phyloP scores from a whole-genome alignment of 768 basidiomycete species.

The Lanmaoa rubissima region DNA sequence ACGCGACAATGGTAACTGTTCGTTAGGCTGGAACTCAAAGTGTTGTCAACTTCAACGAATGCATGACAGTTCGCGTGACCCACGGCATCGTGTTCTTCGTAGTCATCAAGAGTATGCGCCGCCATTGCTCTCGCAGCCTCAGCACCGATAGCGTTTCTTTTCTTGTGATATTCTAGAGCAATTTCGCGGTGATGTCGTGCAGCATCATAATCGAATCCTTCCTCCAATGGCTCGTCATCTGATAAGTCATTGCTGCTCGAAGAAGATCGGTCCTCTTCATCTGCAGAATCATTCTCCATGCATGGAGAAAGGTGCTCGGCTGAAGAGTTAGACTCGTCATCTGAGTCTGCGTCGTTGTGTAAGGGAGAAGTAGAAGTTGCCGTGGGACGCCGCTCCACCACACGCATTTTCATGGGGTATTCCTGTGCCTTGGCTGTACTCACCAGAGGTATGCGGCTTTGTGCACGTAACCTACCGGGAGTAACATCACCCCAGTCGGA shows the following conservation, averaged over 20 bases:
- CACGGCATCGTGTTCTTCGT: constrained; percentile 47
- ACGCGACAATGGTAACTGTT: constrained; percentile 56
- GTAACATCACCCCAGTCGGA: constrained; percentile 56
- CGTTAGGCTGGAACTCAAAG: constrained; percentile 31
- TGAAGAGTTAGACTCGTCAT: constrained; percentile 59
- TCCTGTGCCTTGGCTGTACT: constrained; percentile 31
- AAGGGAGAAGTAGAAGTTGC: constrained; percentile 16
- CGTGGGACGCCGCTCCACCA: constrained; percentile 61
- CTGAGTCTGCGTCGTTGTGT: constrained; percentile 48
- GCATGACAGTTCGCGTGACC: constrained; percentile 14
- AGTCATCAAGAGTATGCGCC: constrained; percentile 42
- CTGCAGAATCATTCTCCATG: constrained; percentile 26
- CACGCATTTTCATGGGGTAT: constrained; percentile 62
- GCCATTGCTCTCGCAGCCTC: constrained; percentile 52
- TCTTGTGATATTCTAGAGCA: constrained; percentile 66
- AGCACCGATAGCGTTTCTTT: constrained; percentile 54
- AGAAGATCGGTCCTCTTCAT: constrained; percentile 18
- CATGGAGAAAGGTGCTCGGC: constrained; percentile 34
- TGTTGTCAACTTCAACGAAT: constrained; percentile 1
- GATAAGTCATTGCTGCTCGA: constrained; percentile 27
- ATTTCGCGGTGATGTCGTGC: constrained; percentile 74
- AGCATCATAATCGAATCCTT: constrained; percentile 57
- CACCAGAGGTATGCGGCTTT: constrained; percentile 36
- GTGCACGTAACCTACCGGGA: constrained; percentile 45
- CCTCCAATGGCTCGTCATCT: constrained; percentile 43